A percentile compares a stretch with the other conserved stretches of the same genome.
phyloP scores from a whole-genome alignment of 139 green algal species.

The Chlorella ohadii region DNA sequence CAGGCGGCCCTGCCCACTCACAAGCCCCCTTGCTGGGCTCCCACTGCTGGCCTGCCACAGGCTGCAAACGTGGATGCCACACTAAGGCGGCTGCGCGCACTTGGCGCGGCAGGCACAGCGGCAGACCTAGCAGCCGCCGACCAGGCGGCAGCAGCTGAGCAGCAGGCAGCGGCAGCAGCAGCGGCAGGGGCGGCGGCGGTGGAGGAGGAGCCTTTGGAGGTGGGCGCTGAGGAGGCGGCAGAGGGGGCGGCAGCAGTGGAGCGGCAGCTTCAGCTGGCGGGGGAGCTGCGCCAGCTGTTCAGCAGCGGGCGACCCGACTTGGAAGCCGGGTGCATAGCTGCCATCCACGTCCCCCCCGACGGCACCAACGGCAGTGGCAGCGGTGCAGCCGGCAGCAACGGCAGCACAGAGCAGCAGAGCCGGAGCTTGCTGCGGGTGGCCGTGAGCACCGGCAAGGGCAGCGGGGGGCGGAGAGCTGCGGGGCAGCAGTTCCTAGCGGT shows the following conservation, averaged over 20 bases:
- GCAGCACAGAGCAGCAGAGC: background rate
- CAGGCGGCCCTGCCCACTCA: background rate
- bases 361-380: background rate
- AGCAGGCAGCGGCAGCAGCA: background rate
- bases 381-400: background rate
- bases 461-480: background rate
- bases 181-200: background rate
- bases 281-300: conserved; percentile 36
- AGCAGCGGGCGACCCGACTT: conserved; percentile 53
- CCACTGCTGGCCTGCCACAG: conserved; percentile 11
- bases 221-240: background rate
- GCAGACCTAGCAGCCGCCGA: conserved; percentile 4
- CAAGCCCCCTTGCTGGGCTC: background rate
- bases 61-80: conserved; percentile 50
- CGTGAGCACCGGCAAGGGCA: conserved; percentile 19
- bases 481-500: background rate
- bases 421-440: conserved; percentile 69
- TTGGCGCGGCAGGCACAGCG: background rate
- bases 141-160: background rate
- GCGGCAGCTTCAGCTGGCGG: background rate
- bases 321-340: conserved; percentile 67
- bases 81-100: background rate
- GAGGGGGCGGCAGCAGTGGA: background rate
- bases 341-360: conserved; percentile 47
- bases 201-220: background rate